Evolutionary conservation across 768 basidiomycete genomes (phyloP).

Genomic region (Mycena polygramma): DNA sequence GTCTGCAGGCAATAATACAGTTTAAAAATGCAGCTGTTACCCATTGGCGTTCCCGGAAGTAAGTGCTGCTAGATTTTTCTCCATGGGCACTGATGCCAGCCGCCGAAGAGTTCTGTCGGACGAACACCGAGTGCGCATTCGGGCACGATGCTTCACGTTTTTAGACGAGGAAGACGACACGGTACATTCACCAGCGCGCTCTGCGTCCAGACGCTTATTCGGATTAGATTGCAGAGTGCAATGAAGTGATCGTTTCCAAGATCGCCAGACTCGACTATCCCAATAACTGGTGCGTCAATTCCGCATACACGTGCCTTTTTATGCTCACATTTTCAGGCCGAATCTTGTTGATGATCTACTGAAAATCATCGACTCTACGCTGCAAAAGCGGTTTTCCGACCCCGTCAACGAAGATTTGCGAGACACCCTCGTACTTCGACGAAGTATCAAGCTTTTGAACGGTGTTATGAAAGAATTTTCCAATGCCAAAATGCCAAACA

Average conservation of each 20-base stretch:
- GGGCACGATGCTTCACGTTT: constrained; percentile 73
- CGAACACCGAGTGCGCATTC: constrained; percentile 75
- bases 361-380: constrained; percentile 63
- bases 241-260: constrained; percentile 80
- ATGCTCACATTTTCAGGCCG: constrained; percentile 59
- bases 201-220: constrained; percentile 21
- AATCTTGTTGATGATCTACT: constrained; percentile 69
- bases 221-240: constrained; percentile 81
- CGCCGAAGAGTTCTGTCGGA: constrained; percentile 72
- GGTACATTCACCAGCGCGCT: constrained; percentile 54
- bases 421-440: constrained; percentile 65
- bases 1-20: constrained; percentile 88
- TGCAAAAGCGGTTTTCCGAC: constrained; percentile 62
- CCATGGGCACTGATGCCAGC: constrained; percentile 24
- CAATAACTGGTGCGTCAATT: constrained; percentile 67
- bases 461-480: constrained; percentile 78
- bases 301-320: background rate
- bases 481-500: constrained; percentile 76
- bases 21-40: constrained; percentile 84
- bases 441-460: constrained; percentile 75
- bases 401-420: constrained; percentile 55
- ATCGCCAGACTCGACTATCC: constrained; percentile 87
- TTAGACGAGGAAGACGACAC: constrained; percentile 84
- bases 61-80: constrained; percentile 39
- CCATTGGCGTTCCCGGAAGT: constrained; percentile 89